Base-by-base conservation (phyloP, 2,329 filamentous ascomycete species). In the Hysterium pulicare region DNA sequence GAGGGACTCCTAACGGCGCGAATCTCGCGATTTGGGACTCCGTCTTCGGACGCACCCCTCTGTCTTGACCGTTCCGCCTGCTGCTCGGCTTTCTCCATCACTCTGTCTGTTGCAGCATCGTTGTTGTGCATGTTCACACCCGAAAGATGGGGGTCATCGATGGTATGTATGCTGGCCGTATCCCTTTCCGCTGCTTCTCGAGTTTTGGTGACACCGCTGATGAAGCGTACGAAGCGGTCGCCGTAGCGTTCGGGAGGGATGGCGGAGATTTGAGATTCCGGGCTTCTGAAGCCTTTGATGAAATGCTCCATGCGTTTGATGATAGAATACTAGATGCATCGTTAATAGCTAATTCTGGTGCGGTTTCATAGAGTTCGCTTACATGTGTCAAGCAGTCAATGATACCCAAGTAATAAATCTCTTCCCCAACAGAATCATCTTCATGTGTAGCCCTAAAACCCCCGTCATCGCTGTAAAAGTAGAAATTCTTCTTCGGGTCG, bases 311-410 rank as follows among this genome's bases (percentile, higher is more conserved):
- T 80, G 63, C 93, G 91, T 72, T 98, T 98, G 68, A 95, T 80
- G 51, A 90, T 82, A 53, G 90, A 90, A 66, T 97, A 98, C 88
- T 95, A 57, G 20, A 20, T n/a, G 44, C 40, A 50, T 40, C 37
- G 43, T 70, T 58, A 66, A 60, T 46, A 42, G 1, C 7, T 7
- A 31, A 33, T 43, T 44, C 47, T 16, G 17, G 23, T 22, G 34
- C 38, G 26, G 33, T 24, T 16, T 38, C 13, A 40, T 11, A 13
- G 9, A 20, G 31, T 32, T 41, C 40, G 80, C 87, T 81, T 78
- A 95, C 90, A 66, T 96, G 89, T 57, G 93, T 98, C 58, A 98
- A 75, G 67, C 93, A 98, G 69, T 98, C 93, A 66, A 98, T 98
- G 57, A 98, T 94, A 26, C 93, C 94, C 6, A 98, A 81, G 64